Percentiles rank a stretch among this genome's conserved stretches.
phyloP scores from a whole-genome alignment of 352 stramenopile genomes.

The Phytophthora citrophthora region DNA sequence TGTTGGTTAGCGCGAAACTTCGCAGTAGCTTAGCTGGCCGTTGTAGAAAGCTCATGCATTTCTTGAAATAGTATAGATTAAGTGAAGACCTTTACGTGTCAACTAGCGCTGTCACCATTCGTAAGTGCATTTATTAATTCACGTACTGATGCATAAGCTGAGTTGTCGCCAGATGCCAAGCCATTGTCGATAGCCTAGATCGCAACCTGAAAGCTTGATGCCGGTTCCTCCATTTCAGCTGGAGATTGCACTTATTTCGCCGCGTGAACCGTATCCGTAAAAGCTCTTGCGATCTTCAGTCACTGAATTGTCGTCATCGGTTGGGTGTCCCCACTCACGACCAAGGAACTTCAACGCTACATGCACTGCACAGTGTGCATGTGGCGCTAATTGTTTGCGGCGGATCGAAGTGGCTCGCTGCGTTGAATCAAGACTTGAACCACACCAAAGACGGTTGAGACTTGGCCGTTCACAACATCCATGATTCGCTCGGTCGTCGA shows the following conservation, averaged over 20 bases:
- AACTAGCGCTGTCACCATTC: no score
- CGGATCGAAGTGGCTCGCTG: background rate
- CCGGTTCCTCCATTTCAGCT: slow-evolving; percentile 20
- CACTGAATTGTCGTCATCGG: background rate
- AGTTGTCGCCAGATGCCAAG: no score
- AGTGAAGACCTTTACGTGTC: no score
- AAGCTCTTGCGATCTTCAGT: background rate
- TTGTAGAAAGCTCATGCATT: no score
- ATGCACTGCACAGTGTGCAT: background rate
- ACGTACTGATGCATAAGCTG: no score
- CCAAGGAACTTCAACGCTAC: slow-evolving; percentile 1
- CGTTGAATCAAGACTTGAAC: background rate
- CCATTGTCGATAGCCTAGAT: no score
- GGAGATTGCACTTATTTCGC: slow-evolving; percentile 18
- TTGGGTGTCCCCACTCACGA: background rate
- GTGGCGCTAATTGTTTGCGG: background rate
- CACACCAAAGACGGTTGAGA: background rate
- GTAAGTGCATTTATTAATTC: no score
- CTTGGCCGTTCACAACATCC: slow-evolving; percentile 10
- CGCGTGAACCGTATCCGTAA: slow-evolving; percentile 9
- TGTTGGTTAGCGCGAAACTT: background rate
- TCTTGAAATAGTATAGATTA: no score
- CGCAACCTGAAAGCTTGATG: slow-evolving; percentile 3
- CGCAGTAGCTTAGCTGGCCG: no score
- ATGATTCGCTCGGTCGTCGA: slow-evolving; percentile 7